These are phyloP conservation scores for Myriangium duriaei DNA, from an alignment of 2,329 filamentous ascomycete species.

Conservation along the genomic window DNA sequence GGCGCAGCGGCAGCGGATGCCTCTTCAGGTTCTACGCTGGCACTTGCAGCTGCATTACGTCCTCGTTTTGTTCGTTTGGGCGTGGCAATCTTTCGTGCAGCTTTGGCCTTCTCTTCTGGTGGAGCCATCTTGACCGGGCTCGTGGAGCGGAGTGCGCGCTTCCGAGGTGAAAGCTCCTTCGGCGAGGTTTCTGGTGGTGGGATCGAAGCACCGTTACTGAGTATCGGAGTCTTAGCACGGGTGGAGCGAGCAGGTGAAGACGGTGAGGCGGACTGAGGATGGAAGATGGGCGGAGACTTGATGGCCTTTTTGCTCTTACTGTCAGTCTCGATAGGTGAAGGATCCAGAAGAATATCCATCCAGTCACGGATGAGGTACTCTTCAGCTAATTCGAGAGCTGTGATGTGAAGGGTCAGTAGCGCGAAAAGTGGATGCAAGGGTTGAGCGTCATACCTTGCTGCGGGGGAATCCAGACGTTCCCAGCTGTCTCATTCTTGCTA, in stretches of 20 bases:
- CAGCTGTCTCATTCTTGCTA: slow-evolving; percentile 82
- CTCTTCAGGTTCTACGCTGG: slow-evolving; percentile 16
- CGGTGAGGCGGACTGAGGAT: slow-evolving; percentile 21
- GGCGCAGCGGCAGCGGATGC: slow-evolving; percentile 9
- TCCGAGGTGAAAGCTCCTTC: slow-evolving; percentile 29
- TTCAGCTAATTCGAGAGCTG: slow-evolving; percentile 69
- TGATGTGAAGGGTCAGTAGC: slow-evolving; percentile 13
- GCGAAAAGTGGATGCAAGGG: background rate
- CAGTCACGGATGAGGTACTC: slow-evolving; percentile 79
- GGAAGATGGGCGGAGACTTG: slow-evolving; percentile 66
- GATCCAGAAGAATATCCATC: slow-evolving; percentile 86
- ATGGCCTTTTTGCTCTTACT: slow-evolving; percentile 55
- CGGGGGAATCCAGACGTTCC: slow-evolving; percentile 91
- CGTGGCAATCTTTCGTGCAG: slow-evolving; percentile 36
- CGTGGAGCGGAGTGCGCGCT: slow-evolving; percentile 46
- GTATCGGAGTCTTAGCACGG: slow-evolving; percentile 5
- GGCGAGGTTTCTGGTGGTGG: slow-evolving; percentile 15
- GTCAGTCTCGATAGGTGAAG: slow-evolving; percentile 60
- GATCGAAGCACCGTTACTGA: slow-evolving; percentile 6
- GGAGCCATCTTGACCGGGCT: slow-evolving; percentile 40
- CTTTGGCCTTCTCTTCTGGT: slow-evolving; percentile 16
- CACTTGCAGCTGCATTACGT: slow-evolving; percentile 19
- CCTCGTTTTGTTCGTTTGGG: slow-evolving; percentile 39
- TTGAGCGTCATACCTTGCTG: slow-evolving; percentile 43
- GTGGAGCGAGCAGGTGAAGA: slow-evolving; percentile 14